Base-by-base conservation (phyloP, 495 filamentous ascomycete species). In the Penicillium riverlandense region DNA sequence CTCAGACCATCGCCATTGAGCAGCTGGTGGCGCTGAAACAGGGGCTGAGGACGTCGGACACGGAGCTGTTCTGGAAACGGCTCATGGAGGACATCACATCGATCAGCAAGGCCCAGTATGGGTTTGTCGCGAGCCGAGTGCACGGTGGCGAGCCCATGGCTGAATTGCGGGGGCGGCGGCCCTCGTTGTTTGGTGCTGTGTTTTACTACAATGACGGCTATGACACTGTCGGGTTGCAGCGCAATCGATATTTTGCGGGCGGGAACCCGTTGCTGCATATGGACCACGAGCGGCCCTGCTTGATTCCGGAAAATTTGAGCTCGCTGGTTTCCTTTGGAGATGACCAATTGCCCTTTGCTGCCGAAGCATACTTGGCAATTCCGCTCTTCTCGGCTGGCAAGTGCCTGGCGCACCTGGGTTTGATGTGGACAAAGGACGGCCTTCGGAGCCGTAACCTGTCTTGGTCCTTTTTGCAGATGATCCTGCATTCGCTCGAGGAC, bases 401-500 rank as follows among this genome's bases (percentile, higher is more conserved):
- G 51, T 86, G 82, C 58, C 75, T 86, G 50, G 85, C 79, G 29
- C 80, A 88, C 62, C 79, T 90, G 50, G 86, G 86, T 10, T 65
- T 84, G 52, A 83, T 88, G 70, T 90, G 85, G 85, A 79, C 79
- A 11, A 56, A 62, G 14, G 73, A 84, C 46, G 85, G 82, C 7
- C 64, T 81, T 16, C 62, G 68, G 37, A 71, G 71, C 39, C 70
- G 79, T 39, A 64, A 54, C 11, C 52, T 88, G 35, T 72, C 80
- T 12, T 90, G 86, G 86, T 74, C 73, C 11, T 86, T 79, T 58
- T 63, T 86, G 13, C 83, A 89, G 53, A 78, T 86, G 76, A 67
- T 88, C 33, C 56, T 88, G 38, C 83, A 86, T 58, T 77, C 84
- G n/a, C 65, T 90, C 14, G 86, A 90, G 54, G 86, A 89, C 54